phyloP scores from a whole-genome alignment of 2,329 filamentous ascomycete species.

The Fusarium coicis region DNA sequence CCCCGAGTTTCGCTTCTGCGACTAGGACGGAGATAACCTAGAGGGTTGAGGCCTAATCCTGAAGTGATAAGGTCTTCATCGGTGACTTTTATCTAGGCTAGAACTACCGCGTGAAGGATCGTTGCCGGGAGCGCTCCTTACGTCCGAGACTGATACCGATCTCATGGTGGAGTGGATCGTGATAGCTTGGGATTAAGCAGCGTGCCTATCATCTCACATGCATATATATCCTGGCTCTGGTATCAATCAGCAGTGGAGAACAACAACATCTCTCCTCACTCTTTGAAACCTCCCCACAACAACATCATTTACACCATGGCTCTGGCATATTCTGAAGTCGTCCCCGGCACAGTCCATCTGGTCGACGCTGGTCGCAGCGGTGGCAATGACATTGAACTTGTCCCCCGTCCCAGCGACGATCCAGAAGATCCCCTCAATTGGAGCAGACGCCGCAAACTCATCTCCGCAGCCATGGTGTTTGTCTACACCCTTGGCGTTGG shows the following conservation, averaged over 20 bases:
- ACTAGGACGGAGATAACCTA: not conserved
- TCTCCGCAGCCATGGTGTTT: not conserved
- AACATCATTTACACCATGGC: not conserved
- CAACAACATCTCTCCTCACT: accelerated
- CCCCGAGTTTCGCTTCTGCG: not conserved
- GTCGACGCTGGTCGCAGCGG: not conserved
- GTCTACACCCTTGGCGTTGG: not conserved
- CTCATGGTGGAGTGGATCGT: not conserved
- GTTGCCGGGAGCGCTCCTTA: not conserved
- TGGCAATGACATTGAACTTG: constrained; percentile 1
- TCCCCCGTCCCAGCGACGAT: not conserved
- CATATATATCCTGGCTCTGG: not conserved
- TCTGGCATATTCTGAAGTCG: not conserved
- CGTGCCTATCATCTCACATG: not conserved
- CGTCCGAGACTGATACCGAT: not conserved
- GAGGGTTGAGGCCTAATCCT: not conserved
- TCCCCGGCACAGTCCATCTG: not conserved
- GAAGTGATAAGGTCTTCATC: not conserved
- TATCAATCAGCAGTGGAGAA: too few species aligned
- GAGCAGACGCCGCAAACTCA: not conserved
- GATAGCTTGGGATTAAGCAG: not conserved
- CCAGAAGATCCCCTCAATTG: constrained; percentile 8
- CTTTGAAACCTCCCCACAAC: not conserved
- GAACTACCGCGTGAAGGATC: not conserved
- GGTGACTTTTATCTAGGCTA: not conserved